Percentiles rank a stretch among this genome's conserved stretches.
These are phyloP conservation scores for Myrmaecium sp. DNA, from an alignment of 2,329 filamentous ascomycete species.

Conservation along the genomic window DNA sequence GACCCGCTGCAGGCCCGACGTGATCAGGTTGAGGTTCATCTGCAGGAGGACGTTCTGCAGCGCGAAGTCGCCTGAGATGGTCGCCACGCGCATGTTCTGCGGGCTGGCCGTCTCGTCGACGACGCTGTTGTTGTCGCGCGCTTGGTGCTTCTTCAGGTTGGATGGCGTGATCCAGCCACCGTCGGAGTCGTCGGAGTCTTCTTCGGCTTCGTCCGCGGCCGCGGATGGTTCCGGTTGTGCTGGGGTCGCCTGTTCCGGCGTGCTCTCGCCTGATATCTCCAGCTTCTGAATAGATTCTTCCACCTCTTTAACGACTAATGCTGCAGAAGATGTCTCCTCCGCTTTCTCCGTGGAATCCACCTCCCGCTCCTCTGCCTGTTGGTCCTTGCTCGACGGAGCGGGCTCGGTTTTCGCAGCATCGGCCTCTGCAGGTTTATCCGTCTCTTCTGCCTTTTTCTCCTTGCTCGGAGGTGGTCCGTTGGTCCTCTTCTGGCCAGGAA, in stretches of 20 bases:
- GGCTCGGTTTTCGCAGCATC: conserved; percentile 4
- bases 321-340: conserved; percentile 3
- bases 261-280: not conserved
- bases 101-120: conserved; percentile 31
- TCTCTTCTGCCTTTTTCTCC: conserved; percentile 10
- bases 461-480: conserved; percentile 48
- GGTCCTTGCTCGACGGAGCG: conserved; percentile 1
- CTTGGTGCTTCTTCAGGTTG: conserved; percentile 75
- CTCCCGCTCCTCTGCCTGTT: conserved; percentile 15
- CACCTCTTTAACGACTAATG: conserved; percentile 2
- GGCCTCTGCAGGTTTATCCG: conserved; percentile 8
- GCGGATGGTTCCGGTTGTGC: not conserved
- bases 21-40: conserved; percentile 83
- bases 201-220: conserved; percentile 3
- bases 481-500: conserved; percentile 61
- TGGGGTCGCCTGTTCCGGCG: conserved; percentile 1
- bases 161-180: conserved; percentile 89
- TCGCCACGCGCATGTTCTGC: conserved; percentile 65
- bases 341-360: conserved; percentile 9
- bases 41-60: conserved; percentile 95
- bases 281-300: conserved; percentile 2
- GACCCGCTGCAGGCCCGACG: conserved; percentile 62
- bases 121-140: conserved; percentile 37
- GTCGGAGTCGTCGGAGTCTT: conserved; percentile 34
- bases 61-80: conserved; percentile 87